These are phyloP conservation scores for Magnusiomyces suaveolens DNA, from an alignment of 1,139 yeast genomes.

Conservation along the genomic window DNA sequence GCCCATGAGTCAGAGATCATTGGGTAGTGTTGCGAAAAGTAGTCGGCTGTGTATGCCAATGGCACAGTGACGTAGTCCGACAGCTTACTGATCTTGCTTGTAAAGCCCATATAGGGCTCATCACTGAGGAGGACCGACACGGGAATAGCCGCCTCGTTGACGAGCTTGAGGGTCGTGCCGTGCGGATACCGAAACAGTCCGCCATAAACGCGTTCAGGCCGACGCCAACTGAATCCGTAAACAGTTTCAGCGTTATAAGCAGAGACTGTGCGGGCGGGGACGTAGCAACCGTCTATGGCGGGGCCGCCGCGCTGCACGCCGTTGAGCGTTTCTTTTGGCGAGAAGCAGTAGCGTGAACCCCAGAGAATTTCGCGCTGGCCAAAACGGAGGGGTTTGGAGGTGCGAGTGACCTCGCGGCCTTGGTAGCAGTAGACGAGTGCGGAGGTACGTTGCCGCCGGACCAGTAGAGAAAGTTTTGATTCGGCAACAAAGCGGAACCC, in stretches of 20 bases:
- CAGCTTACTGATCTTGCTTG: conserved; percentile 11
- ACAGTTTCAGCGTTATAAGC: background rate
- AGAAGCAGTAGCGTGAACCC: background rate
- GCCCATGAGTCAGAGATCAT: conserved; percentile 20
- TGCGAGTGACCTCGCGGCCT: background rate
- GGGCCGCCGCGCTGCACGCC: background rate
- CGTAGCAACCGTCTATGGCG: background rate
- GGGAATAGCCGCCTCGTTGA: conserved; percentile 19
- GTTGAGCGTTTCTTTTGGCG: background rate
- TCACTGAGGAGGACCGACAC: conserved; percentile 23
- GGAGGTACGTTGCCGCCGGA: background rate
- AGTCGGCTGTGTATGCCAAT: conserved; percentile 25
- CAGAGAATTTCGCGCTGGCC: background rate
- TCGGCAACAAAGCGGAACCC: background rate
- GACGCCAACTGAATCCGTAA: background rate
- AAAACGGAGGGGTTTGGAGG: background rate
- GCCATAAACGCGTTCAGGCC: conserved; percentile 13
- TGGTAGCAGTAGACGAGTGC: background rate
- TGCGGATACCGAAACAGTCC: conserved; percentile 20
- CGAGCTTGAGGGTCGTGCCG: conserved; percentile 3
- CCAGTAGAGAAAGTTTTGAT: background rate
- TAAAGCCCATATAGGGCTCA: conserved; percentile 21
- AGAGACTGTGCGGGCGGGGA: background rate
- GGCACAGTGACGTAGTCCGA: conserved; percentile 16
- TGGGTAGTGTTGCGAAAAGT: conserved; percentile 20